Evolutionary conservation across 805 yeast species (phyloP), one percentile per base, ranked within the genome.

Genomic region (Debaryomyces prosopidis): DNA sequence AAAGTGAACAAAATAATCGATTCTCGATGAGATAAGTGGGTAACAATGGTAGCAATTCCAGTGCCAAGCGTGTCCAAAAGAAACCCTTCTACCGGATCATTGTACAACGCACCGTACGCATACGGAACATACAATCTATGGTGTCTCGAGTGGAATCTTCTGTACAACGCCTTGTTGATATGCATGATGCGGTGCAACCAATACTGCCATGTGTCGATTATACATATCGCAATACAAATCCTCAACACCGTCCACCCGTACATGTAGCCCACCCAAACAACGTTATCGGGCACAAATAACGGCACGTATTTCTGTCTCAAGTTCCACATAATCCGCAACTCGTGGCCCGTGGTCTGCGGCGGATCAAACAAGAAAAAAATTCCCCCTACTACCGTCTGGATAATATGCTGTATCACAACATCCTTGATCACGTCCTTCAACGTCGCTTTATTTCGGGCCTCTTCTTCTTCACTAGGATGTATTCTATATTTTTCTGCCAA

Each of bases 191-290:
- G 78, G 65, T 94, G 99, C 51, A 91, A 73, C 75, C 82, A 81
- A 66, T 87, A 94, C 69, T 94, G 99, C 99, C 99, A 94, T 3
- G 96, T 78, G 64, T 94, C 99, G 55, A 94, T 79, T 50, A 94
- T 71, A 42, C 81, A 60, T 58, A 90, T 84, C 2, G 95, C 96
- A 26, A 74, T 39, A 11, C 68, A 40, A 27, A 89, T 65, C 53
- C 82, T 82, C n/a, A 80, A 20, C 1, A 69, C 36, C 1, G 96
- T 83, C 54, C 81, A 60, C 4, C 86, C 88, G 55, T 82, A 81
- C 71, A 77, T 74, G 66, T 88, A 89, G 17, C 75, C 57, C 39
- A 73, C 62, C 52, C 75, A 77, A 23, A 87, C 72, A 8, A 70
- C 53, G 14, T 59, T 53, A 49, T 77, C 72, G 11, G 90, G 86